Evolutionary conservation across 257 asterid genomes (phyloP), one percentile per base, ranked within the genome.

Genomic region (Schizonepeta tenuifolia): DNA sequence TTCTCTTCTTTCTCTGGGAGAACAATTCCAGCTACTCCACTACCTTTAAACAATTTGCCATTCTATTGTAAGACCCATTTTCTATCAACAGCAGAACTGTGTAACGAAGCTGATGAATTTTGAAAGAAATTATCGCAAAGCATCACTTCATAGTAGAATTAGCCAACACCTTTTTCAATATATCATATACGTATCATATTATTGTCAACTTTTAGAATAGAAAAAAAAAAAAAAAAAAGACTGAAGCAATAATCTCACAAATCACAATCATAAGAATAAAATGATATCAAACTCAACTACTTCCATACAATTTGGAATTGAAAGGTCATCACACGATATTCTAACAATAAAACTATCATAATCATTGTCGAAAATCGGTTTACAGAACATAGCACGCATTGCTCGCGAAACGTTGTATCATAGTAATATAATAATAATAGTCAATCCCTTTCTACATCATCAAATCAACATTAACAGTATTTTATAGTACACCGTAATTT

Each of bases 1-100:
- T 88, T 92, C 47, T 90, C 98, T 70, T 90, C 98, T 70, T 92
- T 83, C 84, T 86, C 98, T 0, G 97, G 93, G 60, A 85, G 96
- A 67, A 92, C 86, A 38, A 92, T 79, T 54, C 98, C 98, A 79
- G 89, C 96, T 40, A 80, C 86, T 77, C 98, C 97, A 70, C 65
- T 51, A 21, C 98, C 98, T 92, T 11, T 15, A 38, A 60, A 46
- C 51, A 49, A 22, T 31, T 44, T 12, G 22, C 5, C 26, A 70
- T 15, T 26, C 13, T 41, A 33, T 71, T n/a, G 9, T 67, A 35
- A 67, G 11, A 50, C 51, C n/a, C n/a, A n/a, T 43, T 50, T 9
- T 47, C 18, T 20, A 59, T 26, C 33, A 62, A 55, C 7, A 40
- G 28, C 43, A 41, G 54, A 20, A 15, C 9, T 44, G 13, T 18